Evolutionary conservation across 1,284 basidiomycete species (phyloP).

Genomic region (Sporisorium reilianum): DNA sequence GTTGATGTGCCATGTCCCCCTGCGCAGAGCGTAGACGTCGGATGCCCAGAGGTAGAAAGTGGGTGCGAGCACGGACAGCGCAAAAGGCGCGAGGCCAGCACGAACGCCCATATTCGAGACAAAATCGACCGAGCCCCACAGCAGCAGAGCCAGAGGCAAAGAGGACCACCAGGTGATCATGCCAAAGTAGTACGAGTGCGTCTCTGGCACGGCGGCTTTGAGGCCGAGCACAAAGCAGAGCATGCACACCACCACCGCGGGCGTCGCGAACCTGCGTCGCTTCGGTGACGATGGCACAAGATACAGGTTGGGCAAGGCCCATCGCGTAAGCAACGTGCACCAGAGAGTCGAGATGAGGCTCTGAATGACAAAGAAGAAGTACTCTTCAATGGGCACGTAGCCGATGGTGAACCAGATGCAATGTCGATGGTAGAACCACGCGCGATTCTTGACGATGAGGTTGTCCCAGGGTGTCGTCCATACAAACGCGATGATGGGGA

Average conservation of each 20-base stretch:
- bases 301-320: slow-evolving; percentile 53
- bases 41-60: slow-evolving; percentile 55
- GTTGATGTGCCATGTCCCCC: slow-evolving; percentile 65
- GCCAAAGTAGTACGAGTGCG: slow-evolving; percentile 57
- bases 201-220: slow-evolving; percentile 24
- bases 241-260: slow-evolving; percentile 12
- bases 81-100: slow-evolving; percentile 21
- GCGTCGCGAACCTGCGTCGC: slow-evolving; percentile 5
- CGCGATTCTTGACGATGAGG: slow-evolving; percentile 56
- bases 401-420: slow-evolving; percentile 62
- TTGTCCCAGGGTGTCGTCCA: slow-evolving; percentile 67
- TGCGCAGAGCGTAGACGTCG: slow-evolving; percentile 58
- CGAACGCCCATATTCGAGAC: slow-evolving; percentile 37
- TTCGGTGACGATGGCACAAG: slow-evolving; percentile 12
- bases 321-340: slow-evolving; percentile 57
- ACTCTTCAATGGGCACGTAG: slow-evolving; percentile 62
- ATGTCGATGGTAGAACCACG: slow-evolving; percentile 59
- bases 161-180: slow-evolving; percentile 65
- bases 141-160: slow-evolving; percentile 54
- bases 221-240: slow-evolving; percentile 24
- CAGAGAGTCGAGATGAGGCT: slow-evolving; percentile 61
- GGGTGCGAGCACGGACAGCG: slow-evolving; percentile 37
- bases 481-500: slow-evolving; percentile 60
- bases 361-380: slow-evolving; percentile 65
- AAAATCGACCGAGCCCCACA: slow-evolving; percentile 54